phyloP scores from a whole-genome alignment of 345 rosid genomes.

The Ailanthus altissimus region DNA sequence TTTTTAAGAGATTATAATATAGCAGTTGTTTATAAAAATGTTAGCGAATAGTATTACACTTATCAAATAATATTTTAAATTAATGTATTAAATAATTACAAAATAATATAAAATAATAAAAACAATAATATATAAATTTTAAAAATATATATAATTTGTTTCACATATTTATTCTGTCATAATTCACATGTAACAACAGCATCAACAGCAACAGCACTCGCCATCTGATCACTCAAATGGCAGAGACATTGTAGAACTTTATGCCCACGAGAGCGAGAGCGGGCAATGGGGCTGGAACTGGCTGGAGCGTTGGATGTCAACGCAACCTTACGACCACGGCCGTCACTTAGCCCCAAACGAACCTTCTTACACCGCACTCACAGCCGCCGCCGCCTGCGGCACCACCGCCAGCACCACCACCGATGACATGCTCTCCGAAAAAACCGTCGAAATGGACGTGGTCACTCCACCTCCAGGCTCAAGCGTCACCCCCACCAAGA shows the following conservation, averaged over 20 bases:
- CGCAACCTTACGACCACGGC: slow-evolving; percentile 53
- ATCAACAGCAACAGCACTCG: slow-evolving; percentile 36
- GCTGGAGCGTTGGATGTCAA: slow-evolving; percentile 93
- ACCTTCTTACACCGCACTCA: slow-evolving; percentile 53
- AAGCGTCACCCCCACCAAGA: slow-evolving; percentile 18
- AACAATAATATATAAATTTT: too few species aligned
- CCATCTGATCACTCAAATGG: slow-evolving; percentile 29
- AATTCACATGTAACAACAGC: not conserved
- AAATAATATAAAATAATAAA: too few species aligned
- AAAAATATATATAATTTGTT: too few species aligned
- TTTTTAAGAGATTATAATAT: too few species aligned
- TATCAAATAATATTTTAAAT: too few species aligned
- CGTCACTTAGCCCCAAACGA: slow-evolving; percentile 46
- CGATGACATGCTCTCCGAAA: slow-evolving; percentile 68
- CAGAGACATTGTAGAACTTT: slow-evolving; percentile 36
- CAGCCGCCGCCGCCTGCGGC: slow-evolving; percentile 41
- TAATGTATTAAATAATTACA: too few species aligned
- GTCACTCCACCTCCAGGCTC: slow-evolving; percentile 35
- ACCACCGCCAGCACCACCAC: slow-evolving; percentile 43
- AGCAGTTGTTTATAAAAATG: too few species aligned
- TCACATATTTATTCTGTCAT: too few species aligned
- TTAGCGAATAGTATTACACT: too few species aligned
- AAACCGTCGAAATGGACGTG: slow-evolving; percentile 78
- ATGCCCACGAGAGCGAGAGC: slow-evolving; percentile 45
- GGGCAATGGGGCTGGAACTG: slow-evolving; percentile 91